Conservation (phyloP, 169 alveolate species). For the Eimeria maxima region DNA sequence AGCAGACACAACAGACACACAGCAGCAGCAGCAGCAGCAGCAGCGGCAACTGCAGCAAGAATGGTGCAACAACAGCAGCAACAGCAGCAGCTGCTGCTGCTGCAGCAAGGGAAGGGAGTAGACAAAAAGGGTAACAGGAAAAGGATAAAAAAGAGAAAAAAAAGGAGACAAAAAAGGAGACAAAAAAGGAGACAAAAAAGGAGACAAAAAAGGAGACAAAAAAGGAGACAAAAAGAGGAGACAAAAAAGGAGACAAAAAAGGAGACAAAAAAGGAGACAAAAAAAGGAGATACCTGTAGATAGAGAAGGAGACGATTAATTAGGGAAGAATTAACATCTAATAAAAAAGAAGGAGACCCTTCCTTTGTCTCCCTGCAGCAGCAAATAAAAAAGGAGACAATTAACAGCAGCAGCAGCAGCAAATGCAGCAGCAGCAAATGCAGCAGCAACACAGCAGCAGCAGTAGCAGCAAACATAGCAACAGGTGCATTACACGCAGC, state of each 20-base stretch:
- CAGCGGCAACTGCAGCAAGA: not conserved
- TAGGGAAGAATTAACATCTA: conserved; percentile 3
- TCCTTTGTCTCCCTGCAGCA: conserved; percentile 27
- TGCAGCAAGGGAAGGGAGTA: not conserved
- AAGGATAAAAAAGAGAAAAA: not conserved
- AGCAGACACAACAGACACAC: conserved; percentile 20
- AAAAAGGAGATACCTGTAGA: not conserved
- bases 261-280: not conserved
- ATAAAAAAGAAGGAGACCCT: conserved; percentile 6
- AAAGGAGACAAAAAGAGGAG: not conserved
- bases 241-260: not conserved
- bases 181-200: not conserved
- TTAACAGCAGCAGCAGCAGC: conserved; percentile 5
- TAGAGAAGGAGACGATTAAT: not conserved
- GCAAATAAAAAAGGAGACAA: not conserved
- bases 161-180: not conserved
- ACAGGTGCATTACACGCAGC: not conserved
- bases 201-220: not conserved
- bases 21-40: conserved; percentile 14
- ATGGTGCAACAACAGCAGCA: conserved; percentile 17
- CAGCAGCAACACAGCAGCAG: conserved; percentile 15
- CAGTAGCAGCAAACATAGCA: not conserved
- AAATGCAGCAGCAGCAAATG: not conserved
- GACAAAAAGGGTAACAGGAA: not conserved
- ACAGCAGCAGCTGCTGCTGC: conserved; percentile 18